Percentiles rank a stretch among this genome's conserved stretches.
phyloP scores from a whole-genome alignment of 2,329 filamentous ascomycete species.

The Ceratocystis huliohia region DNA sequence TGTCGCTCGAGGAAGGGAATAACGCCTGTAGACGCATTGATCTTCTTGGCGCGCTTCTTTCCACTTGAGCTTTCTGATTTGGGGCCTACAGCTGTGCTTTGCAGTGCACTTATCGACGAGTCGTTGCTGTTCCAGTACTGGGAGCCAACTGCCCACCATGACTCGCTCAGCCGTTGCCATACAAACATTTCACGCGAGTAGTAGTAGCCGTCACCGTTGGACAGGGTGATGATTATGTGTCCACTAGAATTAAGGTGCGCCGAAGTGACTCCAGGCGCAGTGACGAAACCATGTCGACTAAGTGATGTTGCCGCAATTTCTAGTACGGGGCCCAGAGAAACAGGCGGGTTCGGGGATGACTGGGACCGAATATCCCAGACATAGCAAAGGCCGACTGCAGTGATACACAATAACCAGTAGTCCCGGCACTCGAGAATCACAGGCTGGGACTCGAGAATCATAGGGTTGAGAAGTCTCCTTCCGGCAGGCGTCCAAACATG shows the following conservation, averaged over 20 bases:
- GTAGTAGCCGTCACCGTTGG: conserved; percentile 85
- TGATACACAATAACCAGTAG: conserved; percentile 81
- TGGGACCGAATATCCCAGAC: conserved; percentile 86
- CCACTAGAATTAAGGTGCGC: conserved; percentile 83
- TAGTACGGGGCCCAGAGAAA: conserved; percentile 77
- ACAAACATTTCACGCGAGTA: conserved; percentile 76
- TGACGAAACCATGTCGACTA: conserved; percentile 59
- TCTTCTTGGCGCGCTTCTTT: conserved; percentile 36
- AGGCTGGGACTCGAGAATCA: conserved; percentile 81
- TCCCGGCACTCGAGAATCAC: conserved; percentile 86
- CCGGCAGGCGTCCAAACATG: conserved; percentile 90
- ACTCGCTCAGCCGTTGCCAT: conserved; percentile 92
- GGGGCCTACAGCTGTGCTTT: conserved; percentile 55
- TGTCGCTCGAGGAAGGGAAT: conserved; percentile 88
- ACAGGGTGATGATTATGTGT: conserved; percentile 75
- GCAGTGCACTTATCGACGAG: conserved; percentile 69
- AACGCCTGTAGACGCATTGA: conserved; percentile 73
- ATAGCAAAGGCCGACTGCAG: conserved; percentile 75
- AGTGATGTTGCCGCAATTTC: conserved; percentile 74
- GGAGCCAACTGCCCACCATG: conserved; percentile 95
- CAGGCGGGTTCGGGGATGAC: conserved; percentile 73
- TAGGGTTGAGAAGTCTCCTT: conserved; percentile 67
- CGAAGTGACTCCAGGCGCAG: conserved; percentile 74
- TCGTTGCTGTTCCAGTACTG: conserved; percentile 99
- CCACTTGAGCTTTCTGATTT: conserved; percentile 30